These are phyloP conservation scores for Hypomontagnella monticulosa DNA, from an alignment of 495 filamentous ascomycete species.

Conservation along the genomic window DNA sequence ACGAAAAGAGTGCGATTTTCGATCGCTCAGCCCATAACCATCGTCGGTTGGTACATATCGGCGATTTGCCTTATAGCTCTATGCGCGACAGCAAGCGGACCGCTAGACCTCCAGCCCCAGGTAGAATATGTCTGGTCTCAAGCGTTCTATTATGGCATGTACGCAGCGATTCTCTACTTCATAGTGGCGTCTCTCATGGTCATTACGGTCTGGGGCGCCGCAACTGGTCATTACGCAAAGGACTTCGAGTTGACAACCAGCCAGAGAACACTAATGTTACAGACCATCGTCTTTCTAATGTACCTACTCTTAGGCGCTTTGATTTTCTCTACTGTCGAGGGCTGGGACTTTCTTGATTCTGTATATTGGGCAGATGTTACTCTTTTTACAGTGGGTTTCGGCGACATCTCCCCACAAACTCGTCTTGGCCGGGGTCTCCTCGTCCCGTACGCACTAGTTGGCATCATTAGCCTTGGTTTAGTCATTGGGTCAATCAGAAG, in stretches of 20 bases:
- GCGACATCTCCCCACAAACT: constrained; percentile 69
- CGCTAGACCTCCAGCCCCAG: constrained; percentile 56
- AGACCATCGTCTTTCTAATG: constrained; percentile 80
- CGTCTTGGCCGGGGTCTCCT: constrained; percentile 69
- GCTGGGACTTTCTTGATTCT: constrained; percentile 80
- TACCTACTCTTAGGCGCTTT: constrained; percentile 80
- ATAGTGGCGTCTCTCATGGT: constrained; percentile 75
- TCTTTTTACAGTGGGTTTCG: constrained; percentile 84
- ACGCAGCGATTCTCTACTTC: constrained; percentile 80
- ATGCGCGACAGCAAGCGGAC: constrained; percentile 63
- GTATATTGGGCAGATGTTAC: constrained; percentile 89
- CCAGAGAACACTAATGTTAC: constrained; percentile 87
- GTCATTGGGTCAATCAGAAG: constrained; percentile 84
- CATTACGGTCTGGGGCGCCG: constrained; percentile 73
- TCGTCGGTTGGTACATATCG: constrained; percentile 70
- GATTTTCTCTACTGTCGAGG: constrained; percentile 76
- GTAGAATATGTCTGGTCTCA: constrained; percentile 71
- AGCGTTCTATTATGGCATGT: constrained; percentile 83
- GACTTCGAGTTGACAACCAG: constrained; percentile 76
- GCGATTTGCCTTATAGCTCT: constrained; percentile 70
- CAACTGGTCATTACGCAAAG: constrained; percentile 68
- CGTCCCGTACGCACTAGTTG: constrained; percentile 82
- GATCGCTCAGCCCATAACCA: constrained; percentile 77
- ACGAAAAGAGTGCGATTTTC: constrained; percentile 79
- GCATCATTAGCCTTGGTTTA: constrained; percentile 84